Evolutionary conservation across 1,284 basidiomycete genomes (phyloP).

Genomic region (Moniliophthora roreri): DNA sequence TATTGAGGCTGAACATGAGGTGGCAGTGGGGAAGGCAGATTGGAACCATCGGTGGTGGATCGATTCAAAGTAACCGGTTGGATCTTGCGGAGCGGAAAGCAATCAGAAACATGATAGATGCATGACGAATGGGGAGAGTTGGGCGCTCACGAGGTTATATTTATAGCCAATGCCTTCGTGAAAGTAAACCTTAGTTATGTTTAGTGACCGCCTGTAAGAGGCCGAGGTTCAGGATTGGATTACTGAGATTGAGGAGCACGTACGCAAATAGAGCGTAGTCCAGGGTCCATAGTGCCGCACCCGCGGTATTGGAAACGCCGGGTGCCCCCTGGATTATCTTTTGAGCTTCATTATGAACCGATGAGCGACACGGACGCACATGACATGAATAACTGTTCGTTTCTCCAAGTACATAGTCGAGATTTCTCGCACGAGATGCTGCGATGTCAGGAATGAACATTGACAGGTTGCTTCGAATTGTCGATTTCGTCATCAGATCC

Average conservation of each 20-base stretch:
- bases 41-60: conserved; percentile 50
- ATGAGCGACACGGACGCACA: conserved; percentile 25
- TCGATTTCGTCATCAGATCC: conserved; percentile 61
- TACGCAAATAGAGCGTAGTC: conserved; percentile 61
- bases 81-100: conserved; percentile 33
- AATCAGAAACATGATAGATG: not conserved
- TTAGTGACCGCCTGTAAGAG: not conserved
- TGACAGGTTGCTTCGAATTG: conserved; percentile 57
- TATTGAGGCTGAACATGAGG: conserved; percentile 62
- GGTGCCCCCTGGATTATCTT: conserved; percentile 52
- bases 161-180: conserved; percentile 50
- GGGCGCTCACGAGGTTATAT: conserved; percentile 39
- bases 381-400: conserved; percentile 54
- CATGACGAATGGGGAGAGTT: not conserved
- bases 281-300: conserved; percentile 67
- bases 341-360: conserved; percentile 1
- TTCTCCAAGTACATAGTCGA: conserved; percentile 63
- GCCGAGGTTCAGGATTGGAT: conserved; percentile 35
- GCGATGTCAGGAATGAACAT: conserved; percentile 49
- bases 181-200: conserved; percentile 39
- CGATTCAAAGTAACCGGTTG: conserved; percentile 54
- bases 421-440: conserved; percentile 41
- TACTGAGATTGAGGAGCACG: conserved; percentile 13
- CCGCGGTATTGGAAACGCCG: conserved; percentile 67
- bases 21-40: conserved; percentile 43